Conservation (phyloP, 805 yeast species). For the Scheffersomyces coipomensis region DNA sequence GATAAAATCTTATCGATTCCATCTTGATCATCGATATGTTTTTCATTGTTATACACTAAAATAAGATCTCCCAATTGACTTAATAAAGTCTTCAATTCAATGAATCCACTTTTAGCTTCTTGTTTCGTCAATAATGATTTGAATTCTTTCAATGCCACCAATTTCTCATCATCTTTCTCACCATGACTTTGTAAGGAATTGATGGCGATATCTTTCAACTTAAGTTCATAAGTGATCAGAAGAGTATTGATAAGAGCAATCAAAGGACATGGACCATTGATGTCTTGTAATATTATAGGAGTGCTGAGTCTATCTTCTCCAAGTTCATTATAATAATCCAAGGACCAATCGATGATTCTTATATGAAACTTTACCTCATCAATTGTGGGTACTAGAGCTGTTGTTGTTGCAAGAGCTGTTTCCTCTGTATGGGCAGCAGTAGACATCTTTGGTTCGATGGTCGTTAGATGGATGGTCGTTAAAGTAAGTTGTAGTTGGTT, state of each 20-base stretch:
- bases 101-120: slow-evolving; percentile 10
- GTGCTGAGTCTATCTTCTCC: slow-evolving; percentile 30
- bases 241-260: slow-evolving; percentile 75
- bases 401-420: too few relatives aligned
- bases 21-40: slow-evolving; percentile 2
- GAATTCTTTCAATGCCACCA: slow-evolving; percentile 14
- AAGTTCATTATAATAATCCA: slow-evolving; percentile 3
- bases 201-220: slow-evolving; percentile 10
- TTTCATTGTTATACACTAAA: slow-evolving; percentile 20
- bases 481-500: too few relatives aligned
- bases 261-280: slow-evolving; percentile 87
- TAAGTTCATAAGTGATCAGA: slow-evolving; percentile 46
- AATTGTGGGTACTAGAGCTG: not conserved
- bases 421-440: too few relatives aligned
- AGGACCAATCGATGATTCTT: slow-evolving; percentile 9
- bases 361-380: slow-evolving; percentile 7
- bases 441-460: too few relatives aligned
- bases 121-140: slow-evolving; percentile 12
- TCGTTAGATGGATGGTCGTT: too few relatives aligned
- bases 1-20: slow-evolving; percentile 41
- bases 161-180: slow-evolving; percentile 1
- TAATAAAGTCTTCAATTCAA: slow-evolving; percentile 39
- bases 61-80: slow-evolving; percentile 49
- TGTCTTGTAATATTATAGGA: slow-evolving; percentile 70
- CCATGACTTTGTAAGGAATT: slow-evolving; percentile 4